Evolutionary conservation across 768 basidiomycete species (phyloP), one percentile per base, ranked within the genome.

Genomic region (Exsudoporus frostii): DNA sequence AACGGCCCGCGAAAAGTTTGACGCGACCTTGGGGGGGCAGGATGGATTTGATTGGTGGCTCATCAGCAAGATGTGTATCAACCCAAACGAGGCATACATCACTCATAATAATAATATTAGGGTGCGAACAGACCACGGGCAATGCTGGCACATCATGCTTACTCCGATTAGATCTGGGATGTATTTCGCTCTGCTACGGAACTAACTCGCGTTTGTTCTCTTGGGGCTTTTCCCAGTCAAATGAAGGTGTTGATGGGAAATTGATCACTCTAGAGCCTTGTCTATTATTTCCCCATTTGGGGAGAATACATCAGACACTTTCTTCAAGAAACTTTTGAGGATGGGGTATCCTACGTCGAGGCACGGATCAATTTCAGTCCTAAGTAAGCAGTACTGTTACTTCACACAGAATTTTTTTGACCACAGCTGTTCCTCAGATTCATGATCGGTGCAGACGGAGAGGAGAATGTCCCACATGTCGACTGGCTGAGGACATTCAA

Each of bases 261-360:
- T 14, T 14, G 24, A 45, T 42, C 29, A 33, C 11, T 41, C 41
- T 19, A 78, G 77, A 65, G 58, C 15, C 60, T 80, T 7, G 65
- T 79, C 22, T 65, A 67, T 30, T 88, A 79, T 57, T 70, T 72
- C 13, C 87, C 88, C 1, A 71, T 90, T 22, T 88, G 78, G 65
- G 59, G 66, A 15, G 74, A 79, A 51, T 89, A 87, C 64, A 72
- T 90, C 44, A 74, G 79, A 25, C 74, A 83, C 53, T 86, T 89
- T 65, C 72, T 92, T 51, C 65, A 74, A 27, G 74, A 80, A 30
- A 84, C 80, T 1, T 77, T 88, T 15, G 80, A 78, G 29, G 89
- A 92, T 61, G 86, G 87, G 0, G 81, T 90, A 36, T 84, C 76
- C 2, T 90, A 90, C 63, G 67, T 83, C 11, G 89, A 91, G 70